Evolutionary conservation across 192 early-diverging fungal species (phyloP).

Genomic region (Coemansia sp.): DNA sequence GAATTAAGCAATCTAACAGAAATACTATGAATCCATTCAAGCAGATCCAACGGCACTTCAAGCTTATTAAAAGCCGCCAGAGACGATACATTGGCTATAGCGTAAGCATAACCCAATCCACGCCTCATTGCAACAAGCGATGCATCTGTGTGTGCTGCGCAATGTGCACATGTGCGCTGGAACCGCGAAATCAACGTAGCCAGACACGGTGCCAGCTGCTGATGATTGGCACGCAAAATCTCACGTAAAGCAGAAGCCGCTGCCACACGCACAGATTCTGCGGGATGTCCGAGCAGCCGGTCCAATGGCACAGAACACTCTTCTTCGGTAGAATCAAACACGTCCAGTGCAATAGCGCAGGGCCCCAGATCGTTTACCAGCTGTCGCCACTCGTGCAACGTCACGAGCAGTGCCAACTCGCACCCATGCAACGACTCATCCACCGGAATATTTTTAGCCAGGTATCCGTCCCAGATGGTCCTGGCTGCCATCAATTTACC

Average conservation of each 20-base stretch:
- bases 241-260: constrained; percentile 72
- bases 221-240: constrained; percentile 65
- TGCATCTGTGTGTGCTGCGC: constrained; percentile 57
- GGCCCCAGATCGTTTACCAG: constrained; percentile 76
- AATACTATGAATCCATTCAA: constrained; percentile 77
- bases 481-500: constrained; percentile 23
- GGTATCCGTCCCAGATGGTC: constrained; percentile 28
- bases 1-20: constrained; percentile 73
- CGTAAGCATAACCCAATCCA: constrained; percentile 66
- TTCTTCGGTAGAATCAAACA: background rate
- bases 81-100: constrained; percentile 64
- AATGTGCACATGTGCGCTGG: constrained; percentile 68
- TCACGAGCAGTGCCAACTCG: constrained; percentile 68
- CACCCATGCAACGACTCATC: constrained; percentile 13
- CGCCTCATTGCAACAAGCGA: constrained; percentile 52
- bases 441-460: constrained; percentile 3
- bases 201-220: constrained; percentile 65
- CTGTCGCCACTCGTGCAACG: constrained; percentile 70
- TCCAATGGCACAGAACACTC: constrained; percentile 63
- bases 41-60: constrained; percentile 68
- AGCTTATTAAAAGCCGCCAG: background rate
- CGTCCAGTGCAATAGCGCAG: background rate
- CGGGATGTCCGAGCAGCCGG: constrained; percentile 67
- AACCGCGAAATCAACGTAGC: constrained; percentile 66
- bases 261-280: constrained; percentile 70